These are phyloP conservation scores for Arthroderma sp. DNA, from an alignment of 2,329 filamentous ascomycete species.

Conservation along the genomic window DNA sequence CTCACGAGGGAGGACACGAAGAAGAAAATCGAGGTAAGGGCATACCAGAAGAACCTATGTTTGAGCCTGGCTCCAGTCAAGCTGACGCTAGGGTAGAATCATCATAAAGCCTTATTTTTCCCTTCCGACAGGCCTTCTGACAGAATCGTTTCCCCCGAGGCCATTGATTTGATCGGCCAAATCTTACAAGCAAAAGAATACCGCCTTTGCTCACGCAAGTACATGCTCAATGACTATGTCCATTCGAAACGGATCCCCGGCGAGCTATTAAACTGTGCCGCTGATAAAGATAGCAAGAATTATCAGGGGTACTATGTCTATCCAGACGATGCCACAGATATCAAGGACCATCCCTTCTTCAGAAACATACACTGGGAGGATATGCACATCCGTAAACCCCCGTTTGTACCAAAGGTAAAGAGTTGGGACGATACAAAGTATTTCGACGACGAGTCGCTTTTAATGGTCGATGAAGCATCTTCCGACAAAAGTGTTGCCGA, in stretches of 20 bases:
- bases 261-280: conserved; percentile 19
- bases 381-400: conserved; percentile 57
- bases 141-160: conserved; percentile 51
- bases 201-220: conserved; percentile 64
- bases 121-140: conserved; percentile 44
- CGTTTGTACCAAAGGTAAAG: conserved; percentile 63
- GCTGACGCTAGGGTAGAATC: conserved; percentile 38
- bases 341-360: conserved; percentile 84
- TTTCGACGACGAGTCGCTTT: conserved; percentile 62
- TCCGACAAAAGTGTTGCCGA: conserved; percentile 5
- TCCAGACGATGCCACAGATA: conserved; percentile 71
- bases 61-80: not conserved
- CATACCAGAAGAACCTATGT: not conserved
- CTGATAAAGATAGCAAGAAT: conserved; percentile 23
- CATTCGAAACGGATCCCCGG: conserved; percentile 19
- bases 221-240: conserved; percentile 51
- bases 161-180: conserved; percentile 61
- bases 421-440: conserved; percentile 67
- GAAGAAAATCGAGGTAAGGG: conserved; percentile 60
- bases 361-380: conserved; percentile 62
- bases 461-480: conserved; percentile 45
- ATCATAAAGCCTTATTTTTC: conserved; percentile 57
- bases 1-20: conserved; percentile 76
- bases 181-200: conserved; percentile 61
- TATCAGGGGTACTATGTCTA: conserved; percentile 55